Base-by-base conservation (phyloP, 2,329 filamentous ascomycete species). In the Talaromyces piceae region DNA sequence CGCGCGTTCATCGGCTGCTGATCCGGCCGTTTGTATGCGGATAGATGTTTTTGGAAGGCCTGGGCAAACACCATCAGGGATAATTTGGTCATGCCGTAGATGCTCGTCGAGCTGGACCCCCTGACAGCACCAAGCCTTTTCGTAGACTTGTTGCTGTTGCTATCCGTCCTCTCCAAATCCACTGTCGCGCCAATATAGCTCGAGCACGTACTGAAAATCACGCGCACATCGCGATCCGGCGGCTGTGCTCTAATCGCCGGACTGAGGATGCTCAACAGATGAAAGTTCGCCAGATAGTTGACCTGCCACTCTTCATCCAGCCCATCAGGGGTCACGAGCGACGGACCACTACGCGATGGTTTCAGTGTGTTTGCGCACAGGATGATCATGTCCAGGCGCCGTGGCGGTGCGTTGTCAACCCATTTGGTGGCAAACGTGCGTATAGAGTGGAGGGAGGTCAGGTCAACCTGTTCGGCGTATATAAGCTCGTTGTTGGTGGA, bases 251-350 rank as follows among this genome's bases (percentile, higher is more conserved):
- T 82, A 54, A 98, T 77, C 0, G 93, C 91, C 0, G 93, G 93
- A 59, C 86, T 93, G 30, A 98, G 77, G 26, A 98, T 94, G 57
- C 87, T 88, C 41, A 98, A 77, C 3, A 98, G 77, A 64, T 98
- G 94, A 72, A 96, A 97, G 68, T 96, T 97, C 56, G 90, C 86
- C 33, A 98, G 78, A 67, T 90, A 98, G 66, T 98, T 98, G 60
- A 97, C 77, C 72, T 90, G 89, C 91, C 91, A 97, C 54, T 87
- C 91, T 58, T 85, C 79, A 65, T 97, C 91, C 12, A 97, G 73
- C 1, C 89, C 90, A 63, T 96, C 90, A 5, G 76, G 71, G 0
- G 90, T 95, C 16, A 51, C 7, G 57, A 80, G 73, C 1, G 68
- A 73, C 25, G 80, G 74, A 57, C 75, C 71, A 4, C 78, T 76